These are phyloP conservation scores for Escovopsis weberi DNA, from an alignment of 2,329 filamentous ascomycete species.

Conservation along the genomic window DNA sequence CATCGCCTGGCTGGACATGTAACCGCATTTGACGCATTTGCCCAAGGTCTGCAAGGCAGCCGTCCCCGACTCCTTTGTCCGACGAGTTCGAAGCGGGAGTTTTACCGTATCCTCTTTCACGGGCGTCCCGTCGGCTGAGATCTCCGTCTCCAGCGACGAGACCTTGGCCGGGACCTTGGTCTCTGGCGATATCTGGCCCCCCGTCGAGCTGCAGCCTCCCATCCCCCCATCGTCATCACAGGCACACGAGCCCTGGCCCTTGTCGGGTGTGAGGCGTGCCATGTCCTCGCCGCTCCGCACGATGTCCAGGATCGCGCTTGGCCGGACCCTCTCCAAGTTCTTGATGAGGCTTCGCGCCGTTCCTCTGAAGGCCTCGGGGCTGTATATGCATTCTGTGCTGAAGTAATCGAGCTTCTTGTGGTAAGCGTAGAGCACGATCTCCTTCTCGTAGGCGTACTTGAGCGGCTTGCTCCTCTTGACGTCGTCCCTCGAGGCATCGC, in stretches of 20 bases:
- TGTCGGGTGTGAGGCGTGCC: slow-evolving; percentile 51
- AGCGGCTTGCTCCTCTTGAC: slow-evolving; percentile 93
- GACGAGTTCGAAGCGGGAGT: slow-evolving; percentile 19
- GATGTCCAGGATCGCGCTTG: slow-evolving; percentile 88
- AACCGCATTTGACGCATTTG: slow-evolving; percentile 76
- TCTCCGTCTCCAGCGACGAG: slow-evolving; percentile 18
- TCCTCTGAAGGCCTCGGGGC: slow-evolving; percentile 88
- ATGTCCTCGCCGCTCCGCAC: slow-evolving; percentile 93
- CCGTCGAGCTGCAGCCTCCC: slow-evolving; percentile 57
- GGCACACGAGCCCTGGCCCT: slow-evolving; percentile 19
- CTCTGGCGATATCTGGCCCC: slow-evolving; percentile 44
- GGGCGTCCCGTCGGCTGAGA: slow-evolving; percentile 12
- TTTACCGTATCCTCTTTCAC: slow-evolving; percentile 15
- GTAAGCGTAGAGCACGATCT: slow-evolving; percentile 94
- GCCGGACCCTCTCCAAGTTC: slow-evolving; percentile 81
- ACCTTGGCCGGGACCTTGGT: slow-evolving; percentile 11
- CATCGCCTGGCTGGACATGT: slow-evolving; percentile 84
- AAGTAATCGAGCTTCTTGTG: slow-evolving; percentile 97
- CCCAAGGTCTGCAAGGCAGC: slow-evolving; percentile 59
- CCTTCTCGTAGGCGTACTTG: slow-evolving; percentile 98
- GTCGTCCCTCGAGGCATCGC: slow-evolving; percentile 53
- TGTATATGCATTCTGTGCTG: slow-evolving; percentile 96
- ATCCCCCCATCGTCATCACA: slow-evolving; percentile 24
- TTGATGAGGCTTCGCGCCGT: slow-evolving; percentile 88
- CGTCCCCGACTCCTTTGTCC: slow-evolving; percentile 14